Conservation (phyloP, 805 yeast species). For the Sugiyamaella qingdaonensis region DNA sequence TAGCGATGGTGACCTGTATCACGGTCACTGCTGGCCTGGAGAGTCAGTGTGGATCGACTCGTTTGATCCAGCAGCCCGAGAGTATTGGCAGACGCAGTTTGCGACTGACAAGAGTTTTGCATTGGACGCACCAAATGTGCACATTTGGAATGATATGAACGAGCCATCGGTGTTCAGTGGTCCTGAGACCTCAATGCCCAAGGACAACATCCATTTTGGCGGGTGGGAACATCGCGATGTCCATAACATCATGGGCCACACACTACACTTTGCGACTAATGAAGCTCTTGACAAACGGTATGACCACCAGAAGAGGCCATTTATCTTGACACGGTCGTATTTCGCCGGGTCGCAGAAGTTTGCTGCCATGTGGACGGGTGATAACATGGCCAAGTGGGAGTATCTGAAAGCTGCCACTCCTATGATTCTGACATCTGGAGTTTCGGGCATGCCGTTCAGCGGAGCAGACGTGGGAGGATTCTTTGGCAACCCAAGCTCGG, state of each 20-base stretch:
- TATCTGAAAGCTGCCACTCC: constrained; percentile 77
- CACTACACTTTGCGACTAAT: constrained; percentile 76
- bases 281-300: constrained; percentile 56
- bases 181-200: constrained; percentile 88
- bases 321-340: constrained; percentile 79
- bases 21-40: constrained; percentile 98
- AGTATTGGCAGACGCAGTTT: constrained; percentile 28
- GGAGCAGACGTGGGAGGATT: constrained; percentile 99
- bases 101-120: constrained; percentile 36
- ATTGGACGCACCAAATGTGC: constrained; percentile 57
- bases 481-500: constrained; percentile 82
- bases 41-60: constrained; percentile 92
- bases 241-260: constrained; percentile 79
- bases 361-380: constrained; percentile 98
- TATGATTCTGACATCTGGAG: constrained; percentile 76
- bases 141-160: constrained; percentile 97
- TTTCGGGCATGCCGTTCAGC: constrained; percentile 83
- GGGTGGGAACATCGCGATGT: constrained; percentile 87
- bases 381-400: constrained; percentile 91
- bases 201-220: constrained; percentile 72
- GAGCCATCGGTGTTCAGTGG: constrained; percentile 96
- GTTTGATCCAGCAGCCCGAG: constrained; percentile 53
- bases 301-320: constrained; percentile 57
- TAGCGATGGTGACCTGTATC: constrained; percentile 46
- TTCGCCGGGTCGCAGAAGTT: constrained; percentile 89